These are phyloP conservation scores for Rhipidocladum racemiflorum DNA, from an alignment of 176 grass and related monocot species.

Conservation along the genomic window DNA sequence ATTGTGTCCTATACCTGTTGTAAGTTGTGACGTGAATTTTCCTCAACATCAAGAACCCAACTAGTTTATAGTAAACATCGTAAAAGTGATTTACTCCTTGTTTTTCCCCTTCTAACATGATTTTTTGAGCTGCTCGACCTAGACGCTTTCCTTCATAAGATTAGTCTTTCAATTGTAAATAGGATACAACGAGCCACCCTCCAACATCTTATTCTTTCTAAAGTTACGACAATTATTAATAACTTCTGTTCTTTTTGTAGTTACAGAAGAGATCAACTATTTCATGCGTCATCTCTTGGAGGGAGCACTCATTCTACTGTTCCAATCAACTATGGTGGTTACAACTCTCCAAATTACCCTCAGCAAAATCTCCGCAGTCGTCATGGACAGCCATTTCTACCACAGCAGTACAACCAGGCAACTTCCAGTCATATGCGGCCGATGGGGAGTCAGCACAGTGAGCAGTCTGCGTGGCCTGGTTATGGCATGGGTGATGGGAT, in stretches of 20 bases:
- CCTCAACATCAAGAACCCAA: neutral
- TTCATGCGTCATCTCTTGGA: constrained; percentile 30
- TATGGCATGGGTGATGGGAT: constrained; percentile 55
- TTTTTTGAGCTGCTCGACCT: neutral
- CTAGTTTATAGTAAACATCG: neutral
- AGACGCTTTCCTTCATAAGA: neutral
- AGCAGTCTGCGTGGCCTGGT: constrained; percentile 41
- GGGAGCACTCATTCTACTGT: constrained; percentile 32
- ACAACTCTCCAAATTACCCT: constrained; percentile 23
- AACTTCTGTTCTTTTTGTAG: constrained; percentile 7
- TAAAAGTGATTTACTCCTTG: neutral
- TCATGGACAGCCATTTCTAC: constrained; percentile 52
- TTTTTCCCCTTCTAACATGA: neutral
- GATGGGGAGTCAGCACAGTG: constrained; percentile 52
- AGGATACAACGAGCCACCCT: neutral
- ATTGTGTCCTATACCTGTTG: neutral
- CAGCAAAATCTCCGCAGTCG: constrained; percentile 40
- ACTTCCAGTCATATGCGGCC: constrained; percentile 37
- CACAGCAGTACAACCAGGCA: constrained; percentile 46
- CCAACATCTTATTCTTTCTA: neutral
- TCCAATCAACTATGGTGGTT: constrained; percentile 40
- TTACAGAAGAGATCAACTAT: constrained; percentile 45
- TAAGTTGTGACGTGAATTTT: neutral
- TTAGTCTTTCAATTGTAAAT: neutral
- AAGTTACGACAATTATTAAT: constrained; percentile 9